phyloP scores from a whole-genome alignment of 129 eudicot species.

The Escallonia herrerae region DNA sequence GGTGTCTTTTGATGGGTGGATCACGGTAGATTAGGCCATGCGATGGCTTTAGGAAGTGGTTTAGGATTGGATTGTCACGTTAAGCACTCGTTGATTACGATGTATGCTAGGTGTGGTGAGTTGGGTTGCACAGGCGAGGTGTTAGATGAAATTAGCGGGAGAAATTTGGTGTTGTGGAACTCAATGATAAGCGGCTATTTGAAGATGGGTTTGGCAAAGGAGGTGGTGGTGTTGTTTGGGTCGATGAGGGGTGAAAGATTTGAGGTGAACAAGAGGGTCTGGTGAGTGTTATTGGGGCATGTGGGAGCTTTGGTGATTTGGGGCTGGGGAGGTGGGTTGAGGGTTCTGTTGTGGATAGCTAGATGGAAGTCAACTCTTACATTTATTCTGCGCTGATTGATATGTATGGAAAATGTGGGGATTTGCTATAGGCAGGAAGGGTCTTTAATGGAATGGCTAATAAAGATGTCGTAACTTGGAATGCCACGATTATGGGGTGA shows the following conservation, averaged over 20 bases:
- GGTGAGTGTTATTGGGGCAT: conserved; percentile 71
- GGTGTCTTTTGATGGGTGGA: conserved; percentile 31
- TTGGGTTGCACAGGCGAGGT: conserved; percentile 46
- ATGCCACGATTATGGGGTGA: conserved; percentile 78
- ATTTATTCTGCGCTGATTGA: conserved; percentile 66
- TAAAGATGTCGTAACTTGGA: conserved; percentile 67
- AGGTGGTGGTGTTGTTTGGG: conserved; percentile 56
- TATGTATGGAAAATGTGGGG: conserved; percentile 86
- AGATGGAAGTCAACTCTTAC: conserved; percentile 41
- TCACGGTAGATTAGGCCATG: conserved; percentile 46
- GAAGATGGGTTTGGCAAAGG: conserved; percentile 46
- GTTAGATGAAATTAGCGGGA: conserved; percentile 70
- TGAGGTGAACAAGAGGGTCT: conserved; percentile 60
- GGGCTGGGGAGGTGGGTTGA: conserved; percentile 53
- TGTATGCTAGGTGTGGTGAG: conserved; percentile 53
- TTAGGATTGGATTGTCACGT: conserved; percentile 55
- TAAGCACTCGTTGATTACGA: conserved; percentile 64
- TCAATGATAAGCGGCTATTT: conserved; percentile 72
- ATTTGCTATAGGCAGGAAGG: conserved; percentile 54
- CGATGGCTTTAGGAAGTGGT: conserved; percentile 53
- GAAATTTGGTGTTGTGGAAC: conserved; percentile 74
- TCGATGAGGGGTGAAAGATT: conserved; percentile 53
- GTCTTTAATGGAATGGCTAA: conserved; percentile 39
- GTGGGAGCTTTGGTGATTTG: conserved; percentile 76
- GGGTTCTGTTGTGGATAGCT: conserved; percentile 35